Evolutionary conservation across 2,329 filamentous ascomycete genomes (phyloP).

Genomic region (Neoascochyta sp.): DNA sequence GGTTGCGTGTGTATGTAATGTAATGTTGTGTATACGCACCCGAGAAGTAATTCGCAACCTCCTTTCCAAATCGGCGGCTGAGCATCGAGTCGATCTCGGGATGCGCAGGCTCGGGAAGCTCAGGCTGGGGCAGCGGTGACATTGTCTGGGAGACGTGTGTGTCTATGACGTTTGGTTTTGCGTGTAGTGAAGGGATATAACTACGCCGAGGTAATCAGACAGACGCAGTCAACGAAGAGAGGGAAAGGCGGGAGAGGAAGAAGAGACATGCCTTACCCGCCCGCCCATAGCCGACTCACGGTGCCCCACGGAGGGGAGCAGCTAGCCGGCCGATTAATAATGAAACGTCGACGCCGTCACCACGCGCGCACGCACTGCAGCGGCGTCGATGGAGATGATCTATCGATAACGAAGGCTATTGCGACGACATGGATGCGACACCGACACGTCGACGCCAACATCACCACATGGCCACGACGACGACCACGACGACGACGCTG

Average conservation of each 20-base stretch:
- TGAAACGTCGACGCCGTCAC: constrained; percentile 7
- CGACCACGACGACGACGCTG: no score
- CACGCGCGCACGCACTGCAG: constrained; percentile 2
- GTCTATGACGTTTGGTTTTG: no score
- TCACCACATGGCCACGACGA: no score
- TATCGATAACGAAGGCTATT: constrained; percentile 4
- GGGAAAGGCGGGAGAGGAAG: neutral
- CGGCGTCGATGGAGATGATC: constrained; percentile 2
- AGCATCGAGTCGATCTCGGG: constrained; percentile 64
- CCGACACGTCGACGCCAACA: no score
- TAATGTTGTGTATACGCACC: constrained; percentile 30
- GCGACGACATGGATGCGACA: no score
- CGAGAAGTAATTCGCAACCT: constrained; percentile 80
- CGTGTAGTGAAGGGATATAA: neutral
- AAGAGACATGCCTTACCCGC: neutral
- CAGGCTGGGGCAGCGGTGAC: constrained; percentile 39
- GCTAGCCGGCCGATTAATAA: constrained; percentile 5
- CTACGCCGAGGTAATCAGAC: neutral
- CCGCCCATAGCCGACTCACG: constrained; percentile 5
- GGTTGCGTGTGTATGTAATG: no score
- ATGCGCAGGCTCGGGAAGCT: constrained; percentile 57
- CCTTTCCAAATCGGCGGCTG: constrained; percentile 71
- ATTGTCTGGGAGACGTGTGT: constrained; percentile 17
- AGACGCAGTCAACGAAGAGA: neutral
- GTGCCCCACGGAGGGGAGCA: constrained; percentile 13